Evolutionary conservation across 805 yeast genomes (phyloP).

Genomic region (Zygosaccharomyces kombuchaensis): DNA sequence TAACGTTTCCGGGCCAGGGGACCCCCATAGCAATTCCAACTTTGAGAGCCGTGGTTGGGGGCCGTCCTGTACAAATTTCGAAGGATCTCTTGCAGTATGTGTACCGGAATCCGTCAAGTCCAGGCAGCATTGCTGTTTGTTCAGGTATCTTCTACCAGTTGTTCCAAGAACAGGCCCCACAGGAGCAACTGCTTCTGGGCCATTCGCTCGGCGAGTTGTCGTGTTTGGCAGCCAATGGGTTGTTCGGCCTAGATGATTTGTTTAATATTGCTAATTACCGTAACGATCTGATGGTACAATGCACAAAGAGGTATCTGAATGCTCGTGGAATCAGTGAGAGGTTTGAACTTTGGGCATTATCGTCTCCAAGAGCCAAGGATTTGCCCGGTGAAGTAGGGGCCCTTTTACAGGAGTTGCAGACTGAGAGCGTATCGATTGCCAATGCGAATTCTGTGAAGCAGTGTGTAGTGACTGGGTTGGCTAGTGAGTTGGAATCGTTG

Average conservation of each 20-base stretch:
- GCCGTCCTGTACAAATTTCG: constrained; percentile 21
- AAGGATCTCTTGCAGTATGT: constrained; percentile 22
- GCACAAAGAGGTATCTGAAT: constrained; percentile 26
- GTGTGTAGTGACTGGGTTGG: constrained; percentile 33
- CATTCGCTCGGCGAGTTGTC: constrained; percentile 37
- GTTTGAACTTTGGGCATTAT: constrained; percentile 34
- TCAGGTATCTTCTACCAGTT: constrained; percentile 29
- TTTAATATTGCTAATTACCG: constrained; percentile 33
- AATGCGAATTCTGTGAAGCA: constrained; percentile 33
- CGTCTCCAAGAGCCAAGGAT: constrained; percentile 27
- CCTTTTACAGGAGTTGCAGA: constrained; percentile 17
- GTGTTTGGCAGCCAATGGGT: constrained; percentile 27
- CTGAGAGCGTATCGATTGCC: constrained; percentile 27
- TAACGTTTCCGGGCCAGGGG: constrained; percentile 37
- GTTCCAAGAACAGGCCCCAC: constrained; percentile 8
- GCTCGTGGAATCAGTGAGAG: constrained; percentile 26
- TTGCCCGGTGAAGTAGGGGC: constrained; percentile 25
- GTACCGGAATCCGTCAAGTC: constrained; percentile 27
- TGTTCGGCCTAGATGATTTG: constrained; percentile 27
- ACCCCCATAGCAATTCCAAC: constrained; percentile 29
- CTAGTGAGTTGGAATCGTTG: constrained; percentile 26
- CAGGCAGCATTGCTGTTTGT: constrained; percentile 34
- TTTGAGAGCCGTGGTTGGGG: constrained; percentile 23
- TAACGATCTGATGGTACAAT: constrained; percentile 33
- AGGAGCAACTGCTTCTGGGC: constrained; percentile 23